Evolutionary conservation across 805 yeast genomes (phyloP).

Genomic region (Wickerhamomyces mucosus): DNA sequence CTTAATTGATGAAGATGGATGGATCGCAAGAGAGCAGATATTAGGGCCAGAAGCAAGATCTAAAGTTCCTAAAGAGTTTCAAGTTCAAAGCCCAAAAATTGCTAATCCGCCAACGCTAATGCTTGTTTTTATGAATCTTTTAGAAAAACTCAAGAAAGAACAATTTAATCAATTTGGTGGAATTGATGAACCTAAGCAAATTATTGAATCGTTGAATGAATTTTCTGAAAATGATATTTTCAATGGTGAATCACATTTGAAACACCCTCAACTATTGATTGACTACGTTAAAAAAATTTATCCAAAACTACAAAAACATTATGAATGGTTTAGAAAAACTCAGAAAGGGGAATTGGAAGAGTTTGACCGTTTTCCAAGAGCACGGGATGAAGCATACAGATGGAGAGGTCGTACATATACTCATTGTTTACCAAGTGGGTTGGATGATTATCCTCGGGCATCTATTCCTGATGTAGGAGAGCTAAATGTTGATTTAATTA

Average conservation of each 20-base stretch:
- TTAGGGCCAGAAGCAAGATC: slow-evolving; percentile 85
- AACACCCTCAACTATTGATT: slow-evolving; percentile 48
- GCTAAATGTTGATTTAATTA: slow-evolving; percentile 76
- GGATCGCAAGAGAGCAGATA: slow-evolving; percentile 95
- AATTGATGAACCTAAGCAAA: slow-evolving; percentile 22
- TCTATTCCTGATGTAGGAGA: slow-evolving; percentile 78
- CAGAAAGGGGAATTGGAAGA: slow-evolving; percentile 70
- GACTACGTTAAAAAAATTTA: slow-evolving; percentile 57
- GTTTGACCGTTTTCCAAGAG: slow-evolving; percentile 50
- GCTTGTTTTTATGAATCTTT: slow-evolving; percentile 54
- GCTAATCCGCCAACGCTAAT: slow-evolving; percentile 95
- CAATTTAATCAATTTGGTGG: slow-evolving; percentile 16
- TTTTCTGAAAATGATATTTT: slow-evolving; percentile 20
- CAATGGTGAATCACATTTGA: slow-evolving; percentile 41
- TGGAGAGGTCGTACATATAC: slow-evolving; percentile 89
- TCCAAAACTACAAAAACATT: slow-evolving; percentile 69
- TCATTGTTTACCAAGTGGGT: slow-evolving; percentile 86
- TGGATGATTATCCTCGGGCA: slow-evolving; percentile 93
- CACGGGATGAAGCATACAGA: slow-evolving; percentile 60
- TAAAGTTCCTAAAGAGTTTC: slow-evolving; percentile 78
- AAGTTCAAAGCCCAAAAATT: slow-evolving; percentile 76
- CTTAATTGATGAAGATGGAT: slow-evolving; percentile 81
- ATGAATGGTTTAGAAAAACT: slow-evolving; percentile 73
- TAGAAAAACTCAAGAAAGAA: slow-evolving; percentile 19
- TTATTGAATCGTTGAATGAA: slow-evolving; percentile 18